phyloP scores from a whole-genome alignment of 352 stramenopile species.

The Phytophthora uliginosa region DNA sequence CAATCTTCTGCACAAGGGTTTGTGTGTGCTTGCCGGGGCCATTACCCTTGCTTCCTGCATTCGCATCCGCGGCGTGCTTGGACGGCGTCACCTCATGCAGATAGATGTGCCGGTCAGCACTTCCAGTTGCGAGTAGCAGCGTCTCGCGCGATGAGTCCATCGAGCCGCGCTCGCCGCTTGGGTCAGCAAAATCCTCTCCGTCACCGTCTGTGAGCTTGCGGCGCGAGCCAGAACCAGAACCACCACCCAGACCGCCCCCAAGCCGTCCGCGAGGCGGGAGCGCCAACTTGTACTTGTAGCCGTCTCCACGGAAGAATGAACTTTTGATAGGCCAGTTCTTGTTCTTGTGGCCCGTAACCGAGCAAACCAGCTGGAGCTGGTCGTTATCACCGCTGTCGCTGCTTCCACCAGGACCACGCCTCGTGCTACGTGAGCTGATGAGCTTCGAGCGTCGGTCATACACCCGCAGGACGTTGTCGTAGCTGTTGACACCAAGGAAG shows the following conservation, averaged over 20 bases:
- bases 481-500: slow-evolving; percentile 90
- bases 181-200: slow-evolving; percentile 72
- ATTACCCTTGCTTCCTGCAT: slow-evolving; percentile 25
- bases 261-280: slow-evolving; percentile 50
- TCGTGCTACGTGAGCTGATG: slow-evolving; percentile 63
- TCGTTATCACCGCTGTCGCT: slow-evolving; percentile 68
- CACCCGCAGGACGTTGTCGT: slow-evolving; percentile 91
- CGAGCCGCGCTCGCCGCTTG: slow-evolving; percentile 42
- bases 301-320: slow-evolving; percentile 89
- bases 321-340: slow-evolving; percentile 94
- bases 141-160: slow-evolving; percentile 68
- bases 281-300: slow-evolving; percentile 88
- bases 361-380: slow-evolving; percentile 83
- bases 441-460: slow-evolving; percentile 89
- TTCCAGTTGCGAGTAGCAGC: slow-evolving; percentile 86
- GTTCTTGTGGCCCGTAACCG: slow-evolving; percentile 89
- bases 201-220: slow-evolving; percentile 88
- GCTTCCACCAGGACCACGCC: slow-evolving; percentile 31
- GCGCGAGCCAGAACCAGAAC: slow-evolving; percentile 44
- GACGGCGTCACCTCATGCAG: slow-evolving; percentile 85
- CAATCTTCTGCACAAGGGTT: slow-evolving; percentile 86
- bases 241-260: slow-evolving; percentile 25
- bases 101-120: slow-evolving; percentile 91
- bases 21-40: slow-evolving; percentile 48
- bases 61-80: slow-evolving; percentile 45